Evolutionary conservation across 2,329 filamentous ascomycete species (phyloP), one percentile per base, ranked within the genome.

Genomic region (Pseudocercospora ulei): DNA sequence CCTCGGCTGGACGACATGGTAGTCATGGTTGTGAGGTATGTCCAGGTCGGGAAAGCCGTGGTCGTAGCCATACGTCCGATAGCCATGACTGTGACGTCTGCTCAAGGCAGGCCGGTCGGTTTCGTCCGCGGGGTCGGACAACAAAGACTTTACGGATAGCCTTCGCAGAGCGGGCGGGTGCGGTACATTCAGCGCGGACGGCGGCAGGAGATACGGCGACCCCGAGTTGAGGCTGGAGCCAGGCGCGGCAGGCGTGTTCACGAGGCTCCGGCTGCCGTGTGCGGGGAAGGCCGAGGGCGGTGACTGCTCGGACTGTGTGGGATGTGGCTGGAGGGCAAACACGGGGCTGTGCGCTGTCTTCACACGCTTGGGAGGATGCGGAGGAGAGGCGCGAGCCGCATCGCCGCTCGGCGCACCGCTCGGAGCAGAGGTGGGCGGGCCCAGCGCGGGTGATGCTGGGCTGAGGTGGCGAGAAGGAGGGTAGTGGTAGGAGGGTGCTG

Each of bases 31-130:
- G 35, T 70, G 73, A 17, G 75, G 75, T 1, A 82, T 63, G 51
- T 88, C 82, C 12, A 75, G 62, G 60, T 88, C 82, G 6, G 71
- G 70, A 44, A 76, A 67, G 1, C 82, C 83, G 39, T 74, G 68
- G 54, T 88, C 83, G 43, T 81, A 72, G 4, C 83, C 82, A 56
- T 82, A 85, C 27, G 69, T 73, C 11, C 50, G 46, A 22, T 54
- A 48, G 9, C 47, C 39, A 14, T 46, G 39, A 35, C 44, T 51
- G 13, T 52, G 46, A 1, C 29, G 13, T 4, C 52, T 44, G 8
- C 29, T 14, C 18, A 35, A 20, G 13, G 23, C 28, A 19, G 46
- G 44, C 25, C 46, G 39, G 20, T 51, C 46, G 13, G 18, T 14
- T 8, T 58, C 54, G 4, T 65, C 63, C 0, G 68, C 62, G 11